Evolutionary conservation across 1,139 yeast genomes (phyloP).

Genomic region (Scheffersomyces stambukii): DNA sequence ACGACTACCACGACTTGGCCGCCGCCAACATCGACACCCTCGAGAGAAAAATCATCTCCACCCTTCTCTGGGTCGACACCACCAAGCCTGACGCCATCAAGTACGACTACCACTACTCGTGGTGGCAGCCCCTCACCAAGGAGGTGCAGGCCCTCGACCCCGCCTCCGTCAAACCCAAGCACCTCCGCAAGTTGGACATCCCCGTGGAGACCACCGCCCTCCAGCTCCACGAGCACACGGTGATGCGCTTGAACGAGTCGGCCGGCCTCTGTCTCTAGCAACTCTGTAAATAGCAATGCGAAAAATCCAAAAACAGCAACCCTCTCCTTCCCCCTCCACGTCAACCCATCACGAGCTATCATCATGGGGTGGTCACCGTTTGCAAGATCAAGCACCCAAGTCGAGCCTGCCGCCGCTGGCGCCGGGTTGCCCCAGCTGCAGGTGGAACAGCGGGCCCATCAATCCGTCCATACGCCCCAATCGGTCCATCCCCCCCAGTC

Average conservation of each 20-base stretch:
- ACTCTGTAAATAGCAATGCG: no score
- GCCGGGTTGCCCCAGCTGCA: slow-evolving; percentile 12
- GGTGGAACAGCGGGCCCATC: slow-evolving; percentile 32
- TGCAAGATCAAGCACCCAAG: slow-evolving; percentile 2
- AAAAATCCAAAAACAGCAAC: neutral
- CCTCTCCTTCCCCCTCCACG: neutral
- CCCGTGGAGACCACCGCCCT: slow-evolving; percentile 18
- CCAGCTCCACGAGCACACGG: slow-evolving; percentile 23
- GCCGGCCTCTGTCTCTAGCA: slow-evolving; percentile 23
- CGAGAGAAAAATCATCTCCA: slow-evolving; percentile 25
- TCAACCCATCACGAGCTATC: no score
- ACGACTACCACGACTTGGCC: slow-evolving; percentile 17
- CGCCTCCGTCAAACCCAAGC: slow-evolving; percentile 5
- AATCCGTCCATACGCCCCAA: slow-evolving; percentile 21
- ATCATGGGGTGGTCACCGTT: slow-evolving; percentile 13
- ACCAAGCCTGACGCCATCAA: slow-evolving; percentile 25
- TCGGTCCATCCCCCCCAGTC: slow-evolving; percentile 19
- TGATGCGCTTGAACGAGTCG: slow-evolving; percentile 35
- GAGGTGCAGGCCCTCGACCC: slow-evolving; percentile 5
- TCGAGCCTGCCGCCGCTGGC: neutral
- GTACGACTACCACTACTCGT: slow-evolving; percentile 24
- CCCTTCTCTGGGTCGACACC: slow-evolving; percentile 29
- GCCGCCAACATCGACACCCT: slow-evolving; percentile 14
- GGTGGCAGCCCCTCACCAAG: no score
- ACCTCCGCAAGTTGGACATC: no score